Evolutionary conservation across 2,329 filamentous ascomycete genomes (phyloP).

Genomic region (Thermoascus crustaceus): DNA sequence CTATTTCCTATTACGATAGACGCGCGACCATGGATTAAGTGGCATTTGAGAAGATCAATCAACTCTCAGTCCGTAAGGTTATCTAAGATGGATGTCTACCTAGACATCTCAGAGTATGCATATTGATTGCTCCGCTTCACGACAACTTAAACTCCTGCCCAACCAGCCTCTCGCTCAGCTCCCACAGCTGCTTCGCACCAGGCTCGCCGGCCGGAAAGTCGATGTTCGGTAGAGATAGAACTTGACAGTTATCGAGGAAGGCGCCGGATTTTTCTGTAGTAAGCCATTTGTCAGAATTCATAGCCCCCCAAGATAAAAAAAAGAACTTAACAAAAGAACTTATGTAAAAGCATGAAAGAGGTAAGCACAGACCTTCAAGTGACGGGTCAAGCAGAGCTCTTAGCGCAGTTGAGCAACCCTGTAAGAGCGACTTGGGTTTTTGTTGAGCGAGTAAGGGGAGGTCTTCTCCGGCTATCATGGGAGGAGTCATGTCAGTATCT

Average conservation of each 20-base stretch:
- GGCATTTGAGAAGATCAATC: too few relatives aligned
- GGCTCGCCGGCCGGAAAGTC: constrained; percentile 20
- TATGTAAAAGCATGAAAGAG: background rate
- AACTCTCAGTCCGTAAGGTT: too few relatives aligned
- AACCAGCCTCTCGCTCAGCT: constrained; percentile 21
- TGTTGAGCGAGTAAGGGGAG: constrained; percentile 17
- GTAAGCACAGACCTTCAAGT: constrained; percentile 13
- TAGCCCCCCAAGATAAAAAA: too few relatives aligned
- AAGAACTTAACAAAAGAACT: background rate
- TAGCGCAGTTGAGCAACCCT: constrained; percentile 16
- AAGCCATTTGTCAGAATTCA: background rate
- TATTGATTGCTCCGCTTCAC: too few relatives aligned
- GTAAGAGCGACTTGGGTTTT: constrained; percentile 15
- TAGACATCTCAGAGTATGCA: too few relatives aligned
- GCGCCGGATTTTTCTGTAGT: constrained; percentile 15
- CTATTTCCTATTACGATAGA: too few relatives aligned
- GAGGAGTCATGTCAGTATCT: constrained; percentile 1
- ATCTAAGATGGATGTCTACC: too few relatives aligned
- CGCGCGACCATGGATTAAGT: too few relatives aligned
- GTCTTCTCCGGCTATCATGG: constrained; percentile 12
- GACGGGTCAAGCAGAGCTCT: constrained; percentile 18
- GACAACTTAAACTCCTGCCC: constrained; percentile 16
- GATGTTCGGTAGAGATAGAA: constrained; percentile 12
- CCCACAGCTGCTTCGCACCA: constrained; percentile 23
- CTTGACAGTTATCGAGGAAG: constrained; percentile 18